Conservation (phyloP, 176 grass and related monocot genomes). For the Carex scoparia region DNA sequence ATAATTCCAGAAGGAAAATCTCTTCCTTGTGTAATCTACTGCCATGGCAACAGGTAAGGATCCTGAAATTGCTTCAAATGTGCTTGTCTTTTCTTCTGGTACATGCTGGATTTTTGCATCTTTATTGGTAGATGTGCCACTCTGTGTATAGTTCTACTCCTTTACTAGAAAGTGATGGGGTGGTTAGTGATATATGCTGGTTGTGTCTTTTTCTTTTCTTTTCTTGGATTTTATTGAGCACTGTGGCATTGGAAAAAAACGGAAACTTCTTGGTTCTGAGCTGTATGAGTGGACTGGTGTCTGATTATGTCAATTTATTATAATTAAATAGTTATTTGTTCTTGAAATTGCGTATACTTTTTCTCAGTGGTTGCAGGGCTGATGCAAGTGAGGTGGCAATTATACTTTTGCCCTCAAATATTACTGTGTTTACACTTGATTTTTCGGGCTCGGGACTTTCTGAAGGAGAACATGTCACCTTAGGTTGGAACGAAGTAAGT, state of each 20-base stretch:
- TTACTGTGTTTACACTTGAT: constrained; percentile 97
- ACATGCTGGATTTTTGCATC: not conserved
- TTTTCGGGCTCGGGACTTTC: constrained; percentile 99
- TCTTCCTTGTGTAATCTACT: constrained; percentile 99
- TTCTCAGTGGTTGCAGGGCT: constrained; percentile 98
- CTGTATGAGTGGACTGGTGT: not conserved
- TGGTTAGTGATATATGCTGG: not conserved
- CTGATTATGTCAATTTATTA: constrained; percentile 4
- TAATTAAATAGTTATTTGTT: constrained; percentile 7
- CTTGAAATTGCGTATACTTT: not conserved
- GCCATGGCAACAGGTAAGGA: constrained; percentile 90
- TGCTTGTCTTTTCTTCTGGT: not conserved
- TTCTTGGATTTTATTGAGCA: not conserved
- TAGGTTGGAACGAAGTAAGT: constrained; percentile 99
- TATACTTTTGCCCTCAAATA: constrained; percentile 95
- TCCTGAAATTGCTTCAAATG: not conserved
- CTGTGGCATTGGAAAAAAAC: not conserved
- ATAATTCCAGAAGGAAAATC: constrained; percentile 68
- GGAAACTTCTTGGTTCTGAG: not conserved
- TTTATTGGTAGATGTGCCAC: not conserved
- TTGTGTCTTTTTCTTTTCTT: not conserved
- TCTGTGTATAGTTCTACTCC: not conserved
- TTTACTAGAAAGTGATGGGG: not conserved
- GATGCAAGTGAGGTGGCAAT: constrained; percentile 98
- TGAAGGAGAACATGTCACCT: constrained; percentile 97